phyloP scores from a whole-genome alignment of 208 protist genomes.

The Naegleria lovaniensis region DNA sequence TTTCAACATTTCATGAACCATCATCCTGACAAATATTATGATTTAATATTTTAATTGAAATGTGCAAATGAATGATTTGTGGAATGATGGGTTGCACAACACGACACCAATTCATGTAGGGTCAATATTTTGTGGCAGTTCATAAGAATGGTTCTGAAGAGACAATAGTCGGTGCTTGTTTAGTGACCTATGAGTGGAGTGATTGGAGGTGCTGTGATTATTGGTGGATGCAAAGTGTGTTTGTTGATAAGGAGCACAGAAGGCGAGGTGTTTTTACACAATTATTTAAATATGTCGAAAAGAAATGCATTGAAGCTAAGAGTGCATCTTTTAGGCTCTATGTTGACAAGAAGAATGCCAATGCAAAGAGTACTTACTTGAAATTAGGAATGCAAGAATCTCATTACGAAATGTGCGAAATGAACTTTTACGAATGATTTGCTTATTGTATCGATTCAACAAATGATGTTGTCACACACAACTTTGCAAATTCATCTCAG shows the following conservation, averaged over 20 bases:
- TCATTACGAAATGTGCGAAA: background rate
- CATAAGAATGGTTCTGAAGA: background rate
- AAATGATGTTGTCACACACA: too few relatives aligned
- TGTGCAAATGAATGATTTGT: too few relatives aligned
- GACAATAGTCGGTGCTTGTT: background rate
- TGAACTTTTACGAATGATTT: background rate
- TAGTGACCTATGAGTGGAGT: background rate
- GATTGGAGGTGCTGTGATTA: constrained; percentile 1
- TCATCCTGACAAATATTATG: too few relatives aligned
- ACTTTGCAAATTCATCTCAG: too few relatives aligned
- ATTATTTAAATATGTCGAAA: background rate
- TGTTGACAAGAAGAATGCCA: background rate
- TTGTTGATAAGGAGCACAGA: background rate
- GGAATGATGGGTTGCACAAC: too few relatives aligned
- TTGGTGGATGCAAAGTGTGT: constrained; percentile 2
- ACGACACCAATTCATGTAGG: background rate
- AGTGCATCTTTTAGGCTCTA: background rate
- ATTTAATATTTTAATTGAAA: too few relatives aligned
- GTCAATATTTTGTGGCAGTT: background rate
- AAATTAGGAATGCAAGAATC: background rate
- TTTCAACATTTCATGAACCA: too few relatives aligned
- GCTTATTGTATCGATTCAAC: background rate
- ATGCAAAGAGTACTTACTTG: background rate
- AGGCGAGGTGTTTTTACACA: background rate
- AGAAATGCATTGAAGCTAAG: background rate